phyloP scores from a whole-genome alignment of 2,329 filamentous ascomycete species.

The Aspergillus sojae region DNA sequence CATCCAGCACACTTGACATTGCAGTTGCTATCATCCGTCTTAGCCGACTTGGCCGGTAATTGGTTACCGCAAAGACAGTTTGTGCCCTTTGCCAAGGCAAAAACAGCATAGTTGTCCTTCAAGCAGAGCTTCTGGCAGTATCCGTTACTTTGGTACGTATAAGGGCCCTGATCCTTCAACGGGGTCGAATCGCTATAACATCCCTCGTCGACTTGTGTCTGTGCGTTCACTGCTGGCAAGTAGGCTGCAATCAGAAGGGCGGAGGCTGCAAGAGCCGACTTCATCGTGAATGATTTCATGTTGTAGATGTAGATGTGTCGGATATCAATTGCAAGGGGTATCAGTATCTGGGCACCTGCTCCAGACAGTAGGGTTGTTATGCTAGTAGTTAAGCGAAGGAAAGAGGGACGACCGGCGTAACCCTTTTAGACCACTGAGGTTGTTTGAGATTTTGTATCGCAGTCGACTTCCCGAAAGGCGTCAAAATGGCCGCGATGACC shows the following conservation, averaged over 20 bases:
- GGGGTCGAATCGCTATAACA: conserved; percentile 56
- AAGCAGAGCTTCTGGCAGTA: conserved; percentile 59
- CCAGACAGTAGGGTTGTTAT: conserved; percentile 22
- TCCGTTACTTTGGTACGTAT: conserved; percentile 57
- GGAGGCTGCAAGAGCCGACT: conserved; percentile 28
- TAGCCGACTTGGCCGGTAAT: conserved; percentile 61
- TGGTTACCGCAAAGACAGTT: conserved; percentile 74
- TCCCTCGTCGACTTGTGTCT: conserved; percentile 39
- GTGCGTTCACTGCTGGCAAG: conserved; percentile 24
- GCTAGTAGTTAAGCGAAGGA: conserved; percentile 24
- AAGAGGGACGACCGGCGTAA: conserved; percentile 44
- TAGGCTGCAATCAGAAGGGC: conserved; percentile 28
- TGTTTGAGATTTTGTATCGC: not conserved
- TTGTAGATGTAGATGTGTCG: conserved; percentile 13
- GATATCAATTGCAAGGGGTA: conserved; percentile 9
- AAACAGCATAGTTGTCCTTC: conserved; percentile 56
- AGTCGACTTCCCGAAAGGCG: not conserved
- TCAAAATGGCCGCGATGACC: not conserved
- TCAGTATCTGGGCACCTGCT: conserved; percentile 16
- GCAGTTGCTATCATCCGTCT: conserved; percentile 64
- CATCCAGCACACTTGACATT: conserved; percentile 67
- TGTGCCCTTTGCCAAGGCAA: conserved; percentile 62
- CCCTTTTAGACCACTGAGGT: conserved; percentile 28
- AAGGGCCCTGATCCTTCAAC: conserved; percentile 52
- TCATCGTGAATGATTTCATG: conserved; percentile 33